Evolutionary conservation across 257 asterid genomes (phyloP).

Genomic region (Nicotiana otophora): DNA sequence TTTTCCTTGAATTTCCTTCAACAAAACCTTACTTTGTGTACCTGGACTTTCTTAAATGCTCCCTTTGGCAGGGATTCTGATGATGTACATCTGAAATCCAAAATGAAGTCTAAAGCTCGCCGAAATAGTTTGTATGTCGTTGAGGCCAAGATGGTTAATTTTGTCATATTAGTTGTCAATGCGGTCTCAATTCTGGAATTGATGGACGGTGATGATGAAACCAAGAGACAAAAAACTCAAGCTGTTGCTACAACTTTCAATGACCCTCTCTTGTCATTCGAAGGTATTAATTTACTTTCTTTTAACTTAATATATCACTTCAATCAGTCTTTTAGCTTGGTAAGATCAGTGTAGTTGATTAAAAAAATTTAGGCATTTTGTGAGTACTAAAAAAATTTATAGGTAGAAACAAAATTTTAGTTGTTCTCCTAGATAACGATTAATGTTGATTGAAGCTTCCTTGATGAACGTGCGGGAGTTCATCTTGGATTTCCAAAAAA

Average conservation of each 20-base stretch:
- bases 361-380: not conserved
- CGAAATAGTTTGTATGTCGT: constrained; percentile 10
- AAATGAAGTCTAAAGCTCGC: constrained; percentile 41
- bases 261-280: constrained; percentile 56
- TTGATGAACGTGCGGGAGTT: not conserved
- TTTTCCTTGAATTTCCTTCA: not conserved
- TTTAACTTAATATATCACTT: not conserved
- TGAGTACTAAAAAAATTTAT: not conserved
- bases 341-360: not conserved
- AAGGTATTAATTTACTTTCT: constrained; percentile 36
- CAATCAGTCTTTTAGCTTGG: not conserved
- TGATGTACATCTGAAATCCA: constrained; percentile 21
- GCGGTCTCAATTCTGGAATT: constrained; percentile 63
- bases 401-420: not conserved
- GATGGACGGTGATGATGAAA: constrained; percentile 36
- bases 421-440: not conserved
- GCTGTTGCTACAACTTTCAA: constrained; percentile 40
- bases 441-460: not conserved
- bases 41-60: not conserved
- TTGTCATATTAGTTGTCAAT: constrained; percentile 67
- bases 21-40: not conserved
- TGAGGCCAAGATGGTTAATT: constrained; percentile 39
- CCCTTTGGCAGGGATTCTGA: constrained; percentile 57
- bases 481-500: not conserved
- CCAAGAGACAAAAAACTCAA: constrained; percentile 27